Base-by-base conservation (phyloP, 768 basidiomycete genomes). In the Phaeotremella fagi region DNA sequence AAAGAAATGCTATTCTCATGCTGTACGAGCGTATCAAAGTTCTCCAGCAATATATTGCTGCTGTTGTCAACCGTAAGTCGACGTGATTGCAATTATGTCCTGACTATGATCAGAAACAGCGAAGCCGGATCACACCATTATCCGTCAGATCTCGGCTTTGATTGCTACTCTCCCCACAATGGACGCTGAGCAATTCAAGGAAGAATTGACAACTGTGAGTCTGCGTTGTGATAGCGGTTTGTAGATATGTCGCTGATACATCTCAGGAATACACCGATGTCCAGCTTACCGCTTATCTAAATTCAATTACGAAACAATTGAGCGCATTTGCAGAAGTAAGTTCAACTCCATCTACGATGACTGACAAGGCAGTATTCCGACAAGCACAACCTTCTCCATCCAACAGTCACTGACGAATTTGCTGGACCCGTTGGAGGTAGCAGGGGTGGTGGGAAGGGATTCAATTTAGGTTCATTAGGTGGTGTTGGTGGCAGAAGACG, bases 1-100 rank as follows among this genome's bases (percentile, higher is more conserved):
- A 97, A 75, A 81, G 91, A 58, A 89, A 91, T 45, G 95, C 95
- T 11, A 85, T 99, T 49, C 86, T 90, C 71, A 98, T 98, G 95
- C 80, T 99, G 49, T 85, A 91, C 64, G 90, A 95, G 61, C 83
- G 95, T 45, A 88, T 98, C 45, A 60, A 84, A 45, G 77, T 92
- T 4, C 81, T 99, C 7, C 83, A 90, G n/a, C 81, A 85, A 71
- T 98, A 99, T 74, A 83, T 98, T 28, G 75, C 81, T 3, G 83
- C 83, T 22, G 86, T 86, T 16, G 79, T 88, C 44, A 80, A 83
- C 71, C 86, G 90, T 87, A 62, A 35, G 80, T 59, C 18, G 14
- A 52, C 16, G 22, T 33, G 22, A n/a, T 27, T 47, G 12, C 9
- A 46, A 23, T 20, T 47, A n/a, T 18, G 15, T 24, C 26, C 51